Conservation (phyloP, 371 early-diverging fungal species). For the Chytridium lagenaria region DNA sequence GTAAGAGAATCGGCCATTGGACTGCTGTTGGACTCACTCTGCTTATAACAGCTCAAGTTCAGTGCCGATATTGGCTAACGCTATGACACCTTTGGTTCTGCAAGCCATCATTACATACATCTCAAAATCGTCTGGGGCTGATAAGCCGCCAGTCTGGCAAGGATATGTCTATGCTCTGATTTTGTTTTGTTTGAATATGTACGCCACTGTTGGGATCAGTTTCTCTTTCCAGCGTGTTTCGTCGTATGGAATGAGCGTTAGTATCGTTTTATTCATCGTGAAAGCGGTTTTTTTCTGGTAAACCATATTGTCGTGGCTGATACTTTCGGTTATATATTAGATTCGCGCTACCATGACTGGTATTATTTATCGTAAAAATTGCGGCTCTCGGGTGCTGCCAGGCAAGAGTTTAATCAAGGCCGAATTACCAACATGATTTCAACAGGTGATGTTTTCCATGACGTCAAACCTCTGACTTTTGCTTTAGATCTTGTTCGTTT, state of each 20-base stretch:
- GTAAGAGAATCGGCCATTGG: not conserved
- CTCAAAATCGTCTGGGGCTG: not conserved
- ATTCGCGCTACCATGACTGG: conserved; percentile 58
- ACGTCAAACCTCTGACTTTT: not conserved
- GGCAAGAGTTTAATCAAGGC: conserved; percentile 62
- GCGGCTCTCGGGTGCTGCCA: conserved; percentile 52
- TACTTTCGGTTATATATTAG: too few species aligned
- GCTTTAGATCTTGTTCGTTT: conserved; percentile 67
- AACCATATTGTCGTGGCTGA: too few species aligned
- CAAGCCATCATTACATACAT: conserved; percentile 34
- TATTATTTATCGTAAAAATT: conserved; percentile 64
- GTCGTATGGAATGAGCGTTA: conserved; percentile 42
- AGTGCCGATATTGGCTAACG: conserved; percentile 28
- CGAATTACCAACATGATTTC: conserved; percentile 83
- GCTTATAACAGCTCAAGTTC: conserved; percentile 27
- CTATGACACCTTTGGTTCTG: conserved; percentile 33
- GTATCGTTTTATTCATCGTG: not conserved
- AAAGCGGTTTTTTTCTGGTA: not conserved
- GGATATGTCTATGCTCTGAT: conserved; percentile 33
- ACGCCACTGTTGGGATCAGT: conserved; percentile 26
- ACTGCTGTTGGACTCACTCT: conserved; percentile 16
- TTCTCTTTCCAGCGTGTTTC: conserved; percentile 38
- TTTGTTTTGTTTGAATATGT: conserved; percentile 35
- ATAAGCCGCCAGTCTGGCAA: conserved; percentile 20
- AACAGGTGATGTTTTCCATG: conserved; percentile 43